phyloP scores from a whole-genome alignment of 2,329 filamentous ascomycete genomes.

The Trichothecium roseum region DNA sequence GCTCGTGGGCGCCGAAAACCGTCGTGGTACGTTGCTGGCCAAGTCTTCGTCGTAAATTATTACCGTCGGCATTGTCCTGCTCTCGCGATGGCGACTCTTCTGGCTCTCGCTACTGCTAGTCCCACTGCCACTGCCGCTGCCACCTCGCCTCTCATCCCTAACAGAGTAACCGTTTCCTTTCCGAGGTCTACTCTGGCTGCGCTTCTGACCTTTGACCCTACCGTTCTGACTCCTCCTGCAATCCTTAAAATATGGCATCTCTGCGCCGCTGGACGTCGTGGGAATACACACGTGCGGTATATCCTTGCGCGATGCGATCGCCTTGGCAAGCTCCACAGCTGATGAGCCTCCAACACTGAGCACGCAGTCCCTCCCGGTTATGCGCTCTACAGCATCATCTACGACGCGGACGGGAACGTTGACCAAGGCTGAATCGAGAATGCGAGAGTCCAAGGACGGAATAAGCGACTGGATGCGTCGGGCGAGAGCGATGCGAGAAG shows the following conservation, averaged over 20 bases:
- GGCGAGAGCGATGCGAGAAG: conserved; percentile 24
- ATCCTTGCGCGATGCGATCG: conserved; percentile 39
- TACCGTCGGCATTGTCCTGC: conserved; percentile 16
- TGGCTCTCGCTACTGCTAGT: conserved; percentile 3
- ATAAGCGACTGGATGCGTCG: conserved; percentile 21
- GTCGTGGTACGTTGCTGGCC: conserved; percentile 14
- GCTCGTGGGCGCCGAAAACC: conserved; percentile 17
- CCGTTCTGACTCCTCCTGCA: background rate
- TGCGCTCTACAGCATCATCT: conserved; percentile 15
- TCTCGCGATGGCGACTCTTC: conserved; percentile 9
- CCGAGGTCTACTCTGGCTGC: background rate
- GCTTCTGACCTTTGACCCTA: background rate
- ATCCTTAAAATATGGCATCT: conserved; percentile 34
- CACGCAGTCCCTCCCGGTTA: conserved; percentile 39
- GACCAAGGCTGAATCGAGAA: conserved; percentile 22
- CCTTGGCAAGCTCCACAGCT: conserved; percentile 48
- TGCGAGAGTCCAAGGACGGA: conserved; percentile 18
- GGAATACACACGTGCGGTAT: conserved; percentile 49
- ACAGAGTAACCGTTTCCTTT: too few relatives aligned
- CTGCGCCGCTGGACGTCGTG: conserved; percentile 49
- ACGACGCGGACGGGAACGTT: conserved; percentile 16
- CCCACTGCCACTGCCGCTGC: conserved; percentile 5
- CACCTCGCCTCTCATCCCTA: background rate
- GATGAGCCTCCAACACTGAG: conserved; percentile 53
- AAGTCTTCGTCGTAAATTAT: conserved; percentile 28